A percentile compares a stretch with the other conserved stretches of the same genome.
Evolutionary conservation across 257 asterid species (phyloP).

Genomic region (Gentiana straminea): DNA sequence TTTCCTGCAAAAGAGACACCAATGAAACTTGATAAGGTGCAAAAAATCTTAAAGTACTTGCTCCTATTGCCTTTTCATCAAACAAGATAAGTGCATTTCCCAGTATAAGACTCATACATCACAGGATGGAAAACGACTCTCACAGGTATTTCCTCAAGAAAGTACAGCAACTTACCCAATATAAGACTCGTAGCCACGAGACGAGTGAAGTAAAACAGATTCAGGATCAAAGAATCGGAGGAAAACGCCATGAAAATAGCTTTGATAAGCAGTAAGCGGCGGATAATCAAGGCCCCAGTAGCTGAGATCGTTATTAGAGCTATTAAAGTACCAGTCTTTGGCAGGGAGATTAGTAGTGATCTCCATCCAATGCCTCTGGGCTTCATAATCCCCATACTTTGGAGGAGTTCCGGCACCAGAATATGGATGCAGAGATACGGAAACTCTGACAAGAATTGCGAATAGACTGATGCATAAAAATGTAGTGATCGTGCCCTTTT

Average conservation of each 20-base stretch:
- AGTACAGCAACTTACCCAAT: slow-evolving; percentile 36
- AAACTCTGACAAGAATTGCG: slow-evolving; percentile 64
- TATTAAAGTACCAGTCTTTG: slow-evolving; percentile 73
- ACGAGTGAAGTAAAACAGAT: slow-evolving; percentile 46
- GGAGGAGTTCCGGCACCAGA: slow-evolving; percentile 92
- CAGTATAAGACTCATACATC: slow-evolving; percentile 65
- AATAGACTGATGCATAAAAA: slow-evolving; percentile 62
- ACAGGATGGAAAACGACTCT: too few relatives aligned
- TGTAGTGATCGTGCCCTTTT: slow-evolving; percentile 35
- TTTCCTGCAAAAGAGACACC: slow-evolving; percentile 54
- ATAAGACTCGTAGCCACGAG: slow-evolving; percentile 88
- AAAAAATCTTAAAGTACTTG: neutral
- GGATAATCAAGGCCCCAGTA: slow-evolving; percentile 99
- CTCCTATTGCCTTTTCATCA: slow-evolving; percentile 2
- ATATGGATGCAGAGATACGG: slow-evolving; percentile 73
- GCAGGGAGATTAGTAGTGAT: slow-evolving; percentile 70
- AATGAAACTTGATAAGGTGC: neutral
- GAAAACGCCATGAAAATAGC: slow-evolving; percentile 65
- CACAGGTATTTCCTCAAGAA: slow-evolving; percentile 8
- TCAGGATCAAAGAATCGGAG: slow-evolving; percentile 58
- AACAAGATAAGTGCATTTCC: slow-evolving; percentile 30
- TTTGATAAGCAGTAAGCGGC: slow-evolving; percentile 86
- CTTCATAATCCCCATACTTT: slow-evolving; percentile 85
- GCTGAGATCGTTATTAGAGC: slow-evolving; percentile 57
- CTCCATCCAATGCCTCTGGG: slow-evolving; percentile 99